These are phyloP conservation scores for Schizochytrium sp. DNA, from an alignment of 108 stramenopile species.

Conservation along the genomic window DNA sequence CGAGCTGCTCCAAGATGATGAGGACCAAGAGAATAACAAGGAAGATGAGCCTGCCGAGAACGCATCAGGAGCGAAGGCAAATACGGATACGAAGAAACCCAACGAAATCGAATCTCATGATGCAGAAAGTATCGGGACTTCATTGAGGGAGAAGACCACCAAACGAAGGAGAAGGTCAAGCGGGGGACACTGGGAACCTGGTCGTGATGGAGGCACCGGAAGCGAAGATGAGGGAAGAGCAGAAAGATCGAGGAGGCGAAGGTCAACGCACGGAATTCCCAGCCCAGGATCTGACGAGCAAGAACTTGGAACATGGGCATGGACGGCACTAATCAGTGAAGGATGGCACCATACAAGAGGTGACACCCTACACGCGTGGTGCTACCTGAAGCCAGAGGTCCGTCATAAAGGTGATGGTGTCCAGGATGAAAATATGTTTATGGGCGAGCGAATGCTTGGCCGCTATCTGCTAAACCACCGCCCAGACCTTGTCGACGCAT, in stretches of 20 bases:
- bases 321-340: background rate
- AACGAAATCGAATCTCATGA: too few species aligned
- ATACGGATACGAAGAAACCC: too few species aligned
- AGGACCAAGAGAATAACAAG: too few species aligned
- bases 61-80: too few species aligned
- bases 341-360: background rate
- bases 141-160: background rate
- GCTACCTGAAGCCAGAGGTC: slow-evolving; percentile 11
- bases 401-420: slow-evolving; percentile 8
- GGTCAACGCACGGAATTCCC: background rate
- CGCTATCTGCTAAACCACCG: background rate
- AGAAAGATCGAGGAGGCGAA: background rate
- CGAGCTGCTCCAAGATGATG: too few species aligned
- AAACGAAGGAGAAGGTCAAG: slow-evolving; percentile 13
- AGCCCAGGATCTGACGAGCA: slow-evolving; percentile 27
- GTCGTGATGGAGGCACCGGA: background rate
- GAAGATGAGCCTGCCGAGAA: too few species aligned
- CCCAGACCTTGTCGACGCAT: slow-evolving; percentile 10
- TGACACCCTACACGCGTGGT: background rate
- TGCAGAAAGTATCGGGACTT: too few species aligned
- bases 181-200: background rate
- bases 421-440: background rate
- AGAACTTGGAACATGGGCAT: background rate
- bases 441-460: slow-evolving; percentile 27
- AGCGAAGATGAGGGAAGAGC: background rate